Percentiles rank a stretch among this genome's conserved stretches.
phyloP scores from a whole-genome alignment of 1,284 basidiomycete genomes.

The Boletellus dicymbophilus region DNA sequence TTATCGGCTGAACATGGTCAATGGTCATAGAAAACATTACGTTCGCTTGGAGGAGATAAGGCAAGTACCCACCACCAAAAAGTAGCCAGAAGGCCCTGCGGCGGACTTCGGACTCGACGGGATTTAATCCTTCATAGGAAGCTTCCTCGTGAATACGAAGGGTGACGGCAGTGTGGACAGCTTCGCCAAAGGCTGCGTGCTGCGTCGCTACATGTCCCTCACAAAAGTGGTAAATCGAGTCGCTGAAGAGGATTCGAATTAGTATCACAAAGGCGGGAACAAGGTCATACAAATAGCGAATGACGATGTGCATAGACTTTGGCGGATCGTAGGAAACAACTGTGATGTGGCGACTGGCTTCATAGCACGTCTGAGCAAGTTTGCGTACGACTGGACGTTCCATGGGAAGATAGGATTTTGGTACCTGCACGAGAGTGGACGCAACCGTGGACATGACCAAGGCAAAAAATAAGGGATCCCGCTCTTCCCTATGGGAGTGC shows the following conservation, averaged over 20 bases:
- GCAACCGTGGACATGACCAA: constrained; percentile 85
- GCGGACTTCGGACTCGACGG: constrained; percentile 82
- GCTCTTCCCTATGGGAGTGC: constrained; percentile 73
- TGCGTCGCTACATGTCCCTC: constrained; percentile 87
- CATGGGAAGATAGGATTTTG: constrained; percentile 80
- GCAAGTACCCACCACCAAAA: constrained; percentile 64
- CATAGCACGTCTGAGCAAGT: constrained; percentile 75
- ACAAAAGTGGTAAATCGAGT: constrained; percentile 82
- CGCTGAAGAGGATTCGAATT: constrained; percentile 43
- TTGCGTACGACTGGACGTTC: constrained; percentile 75
- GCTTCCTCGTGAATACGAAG: constrained; percentile 83
- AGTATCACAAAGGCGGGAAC: constrained; percentile 8
- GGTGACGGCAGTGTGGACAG: constrained; percentile 78
- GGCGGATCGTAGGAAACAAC: constrained; percentile 81
- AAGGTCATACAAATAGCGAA: constrained; percentile 76
- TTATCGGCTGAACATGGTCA: constrained; percentile 66
- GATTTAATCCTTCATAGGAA: constrained; percentile 77
- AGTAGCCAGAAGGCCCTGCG: constrained; percentile 84
- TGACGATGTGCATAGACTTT: constrained; percentile 76
- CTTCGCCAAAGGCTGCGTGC: constrained; percentile 81
- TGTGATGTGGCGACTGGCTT: constrained; percentile 78
- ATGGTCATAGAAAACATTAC: neutral
- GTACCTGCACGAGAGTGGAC: constrained; percentile 81
- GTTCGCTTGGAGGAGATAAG: constrained; percentile 5
- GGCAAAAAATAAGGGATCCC: constrained; percentile 84